A percentile compares a stretch with the other conserved stretches of the same genome.
Evolutionary conservation across 2,329 filamentous ascomycete species (phyloP).

Genomic region (Hypoxylon sp.): DNA sequence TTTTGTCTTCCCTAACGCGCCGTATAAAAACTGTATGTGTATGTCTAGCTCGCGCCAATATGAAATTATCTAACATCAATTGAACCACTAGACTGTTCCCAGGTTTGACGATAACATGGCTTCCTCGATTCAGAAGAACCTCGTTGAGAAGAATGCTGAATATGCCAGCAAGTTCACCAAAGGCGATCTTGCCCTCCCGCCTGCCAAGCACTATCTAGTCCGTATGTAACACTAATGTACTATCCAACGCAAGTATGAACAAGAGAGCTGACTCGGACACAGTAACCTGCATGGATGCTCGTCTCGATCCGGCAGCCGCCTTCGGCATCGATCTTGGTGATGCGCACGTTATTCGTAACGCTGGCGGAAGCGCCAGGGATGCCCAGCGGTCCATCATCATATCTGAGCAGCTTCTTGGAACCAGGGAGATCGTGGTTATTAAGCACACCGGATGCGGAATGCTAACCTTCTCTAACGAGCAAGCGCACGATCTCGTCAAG

Average conservation of each 20-base stretch:
- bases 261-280: constrained; percentile 6
- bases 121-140: constrained; percentile 65
- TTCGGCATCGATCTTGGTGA: constrained; percentile 81
- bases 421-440: constrained; percentile 79
- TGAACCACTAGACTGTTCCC: neutral
- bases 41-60: neutral
- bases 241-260: neutral
- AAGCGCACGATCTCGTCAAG: constrained; percentile 68
- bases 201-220: constrained; percentile 77
- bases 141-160: constrained; percentile 69
- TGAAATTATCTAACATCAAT: neutral
- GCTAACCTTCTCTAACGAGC: constrained; percentile 75
- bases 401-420: constrained; percentile 83
- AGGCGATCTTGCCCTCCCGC: constrained; percentile 76
- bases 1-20: neutral
- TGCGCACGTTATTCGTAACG: constrained; percentile 84
- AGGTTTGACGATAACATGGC: constrained; percentile 41
- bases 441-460: constrained; percentile 84
- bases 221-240: constrained; percentile 59
- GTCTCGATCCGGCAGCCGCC: constrained; percentile 76
- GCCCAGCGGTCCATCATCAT: constrained; percentile 82
- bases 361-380: constrained; percentile 76
- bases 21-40: constrained; percentile 20
- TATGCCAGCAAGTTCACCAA: constrained; percentile 74
- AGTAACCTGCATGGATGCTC: constrained; percentile 88